Conservation (phyloP, 441 rosid genomes). For the Mallotus japonicus region DNA sequence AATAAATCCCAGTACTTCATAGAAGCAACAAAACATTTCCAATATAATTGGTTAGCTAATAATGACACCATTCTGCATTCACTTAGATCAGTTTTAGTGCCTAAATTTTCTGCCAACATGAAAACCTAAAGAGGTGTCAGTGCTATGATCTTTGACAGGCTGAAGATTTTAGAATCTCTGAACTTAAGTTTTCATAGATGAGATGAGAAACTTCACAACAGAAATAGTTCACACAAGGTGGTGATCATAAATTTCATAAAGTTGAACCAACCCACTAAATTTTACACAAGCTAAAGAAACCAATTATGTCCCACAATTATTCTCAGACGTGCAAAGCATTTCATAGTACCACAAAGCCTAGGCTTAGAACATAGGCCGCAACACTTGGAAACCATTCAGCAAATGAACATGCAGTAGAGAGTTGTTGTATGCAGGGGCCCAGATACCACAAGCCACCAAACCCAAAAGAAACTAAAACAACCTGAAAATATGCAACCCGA, state of each 20-base stretch:
- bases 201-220: too few species aligned
- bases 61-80: neutral
- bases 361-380: neutral
- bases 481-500: neutral
- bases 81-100: neutral
- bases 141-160: neutral
- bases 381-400: neutral
- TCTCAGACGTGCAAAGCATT: neutral
- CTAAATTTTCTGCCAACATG: neutral
- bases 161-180: neutral
- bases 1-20: neutral
- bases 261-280: too few species aligned
- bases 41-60: neutral
- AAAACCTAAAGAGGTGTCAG: neutral
- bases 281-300: too few species aligned
- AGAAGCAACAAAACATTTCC: neutral
- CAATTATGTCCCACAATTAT: too few species aligned
- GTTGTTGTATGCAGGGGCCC: neutral
- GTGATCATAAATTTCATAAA: too few species aligned
- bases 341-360: neutral
- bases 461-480: neutral
- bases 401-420: neutral
- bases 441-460: conserved; percentile 1
- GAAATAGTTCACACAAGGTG: neutral
- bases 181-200: too few species aligned